Percentiles rank a stretch among this genome's conserved stretches.
Evolutionary conservation across 2,329 filamentous ascomycete genomes (phyloP).

Genomic region (Emergomyces pasteurianus): DNA sequence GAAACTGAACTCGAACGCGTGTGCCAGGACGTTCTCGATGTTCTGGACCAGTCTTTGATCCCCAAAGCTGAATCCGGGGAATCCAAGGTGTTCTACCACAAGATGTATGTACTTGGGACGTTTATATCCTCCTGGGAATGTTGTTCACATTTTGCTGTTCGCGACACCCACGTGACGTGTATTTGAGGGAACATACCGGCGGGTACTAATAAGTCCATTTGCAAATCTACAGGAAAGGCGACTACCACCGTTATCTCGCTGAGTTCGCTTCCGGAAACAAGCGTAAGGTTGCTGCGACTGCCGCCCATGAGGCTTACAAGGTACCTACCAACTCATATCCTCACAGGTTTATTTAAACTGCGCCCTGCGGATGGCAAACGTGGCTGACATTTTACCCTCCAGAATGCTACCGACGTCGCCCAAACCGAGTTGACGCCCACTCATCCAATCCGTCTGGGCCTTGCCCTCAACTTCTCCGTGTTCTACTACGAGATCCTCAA

Average conservation of each 20-base stretch:
- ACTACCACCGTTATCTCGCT: constrained; percentile 91
- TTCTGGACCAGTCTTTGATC: constrained; percentile 85
- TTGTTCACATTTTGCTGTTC: neutral
- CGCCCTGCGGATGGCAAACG: neutral
- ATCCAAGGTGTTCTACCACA: constrained; percentile 99
- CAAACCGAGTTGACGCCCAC: constrained; percentile 96
- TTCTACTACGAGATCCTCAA: constrained; percentile 99
- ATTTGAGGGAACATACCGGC: neutral
- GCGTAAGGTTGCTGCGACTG: constrained; percentile 76
- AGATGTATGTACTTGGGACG: constrained; percentile 61
- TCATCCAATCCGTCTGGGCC: constrained; percentile 93
- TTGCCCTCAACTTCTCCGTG: constrained; percentile 97
- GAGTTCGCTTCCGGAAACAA: constrained; percentile 90
- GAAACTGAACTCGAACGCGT: constrained; percentile 94
- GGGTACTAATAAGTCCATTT: constrained; percentile 8
- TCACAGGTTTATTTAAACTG: neutral
- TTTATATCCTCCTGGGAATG: neutral
- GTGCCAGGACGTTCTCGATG: constrained; percentile 94
- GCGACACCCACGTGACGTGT: neutral
- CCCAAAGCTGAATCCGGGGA: constrained; percentile 93
- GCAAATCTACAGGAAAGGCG: constrained; percentile 63
- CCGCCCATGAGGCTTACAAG: constrained; percentile 95
- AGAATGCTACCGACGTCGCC: constrained; percentile 96
- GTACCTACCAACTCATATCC: constrained; percentile 39
- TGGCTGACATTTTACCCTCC: neutral